Conservation (phyloP, 2,329 filamentous ascomycete species). For the Epichloe gansuensis region DNA sequence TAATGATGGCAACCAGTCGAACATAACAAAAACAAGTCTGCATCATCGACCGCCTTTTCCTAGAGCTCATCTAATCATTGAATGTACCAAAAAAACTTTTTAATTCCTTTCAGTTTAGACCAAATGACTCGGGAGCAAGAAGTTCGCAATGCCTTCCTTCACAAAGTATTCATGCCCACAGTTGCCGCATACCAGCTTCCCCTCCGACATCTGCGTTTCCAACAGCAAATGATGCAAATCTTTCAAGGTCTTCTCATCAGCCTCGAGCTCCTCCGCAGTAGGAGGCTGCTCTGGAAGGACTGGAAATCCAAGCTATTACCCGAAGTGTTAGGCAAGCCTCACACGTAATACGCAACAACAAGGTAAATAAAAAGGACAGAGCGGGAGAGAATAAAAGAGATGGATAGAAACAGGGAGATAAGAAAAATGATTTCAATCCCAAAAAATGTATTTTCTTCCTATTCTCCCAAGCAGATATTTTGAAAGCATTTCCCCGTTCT, state of each 20-base stretch:
- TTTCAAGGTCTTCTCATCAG: constrained; percentile 56
- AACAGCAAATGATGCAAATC: constrained; percentile 74
- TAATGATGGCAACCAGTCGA: background rate
- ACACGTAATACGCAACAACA: no score
- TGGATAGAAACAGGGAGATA: no score
- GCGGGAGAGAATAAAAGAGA: no score
- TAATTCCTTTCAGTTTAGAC: constrained; percentile 28
- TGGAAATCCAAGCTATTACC: constrained; percentile 62
- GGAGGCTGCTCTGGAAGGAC: constrained; percentile 54
- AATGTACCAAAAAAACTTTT: background rate
- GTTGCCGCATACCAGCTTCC: constrained; percentile 78
- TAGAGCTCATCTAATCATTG: background rate
- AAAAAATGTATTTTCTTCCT: no score
- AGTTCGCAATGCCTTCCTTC: constrained; percentile 94
- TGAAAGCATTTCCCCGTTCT: no score
- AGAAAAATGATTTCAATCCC: no score
- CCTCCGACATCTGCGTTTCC: constrained; percentile 81
- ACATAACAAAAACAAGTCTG: background rate
- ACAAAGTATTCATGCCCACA: constrained; percentile 92
- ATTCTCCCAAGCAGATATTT: no score
- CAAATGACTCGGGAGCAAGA: constrained; percentile 83
- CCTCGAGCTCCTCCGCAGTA: constrained; percentile 46
- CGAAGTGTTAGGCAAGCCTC: no score
- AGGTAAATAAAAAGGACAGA: no score
- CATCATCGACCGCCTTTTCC: background rate